Conservation (phyloP, 179 eudicot species). For the Patellifolia procumbens region DNA sequence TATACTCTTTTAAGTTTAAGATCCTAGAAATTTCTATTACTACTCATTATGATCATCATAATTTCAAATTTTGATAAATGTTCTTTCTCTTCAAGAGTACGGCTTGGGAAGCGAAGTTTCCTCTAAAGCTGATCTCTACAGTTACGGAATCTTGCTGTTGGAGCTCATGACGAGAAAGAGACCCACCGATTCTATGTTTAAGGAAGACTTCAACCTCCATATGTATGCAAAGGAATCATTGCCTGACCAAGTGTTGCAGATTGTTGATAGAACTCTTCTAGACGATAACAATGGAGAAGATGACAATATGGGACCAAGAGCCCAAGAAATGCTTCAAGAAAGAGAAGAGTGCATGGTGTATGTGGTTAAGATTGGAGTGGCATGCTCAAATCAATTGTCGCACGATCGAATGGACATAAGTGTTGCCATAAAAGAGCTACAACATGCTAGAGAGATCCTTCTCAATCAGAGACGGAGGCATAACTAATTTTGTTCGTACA, state of each 20-base stretch:
- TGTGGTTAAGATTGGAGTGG: conserved; percentile 19
- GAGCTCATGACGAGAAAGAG: conserved; percentile 30
- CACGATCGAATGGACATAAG: conserved; percentile 8
- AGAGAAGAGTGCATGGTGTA: conserved; percentile 2
- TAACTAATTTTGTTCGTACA: neutral
- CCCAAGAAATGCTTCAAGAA: neutral
- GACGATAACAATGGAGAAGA: neutral
- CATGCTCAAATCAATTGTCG: conserved; percentile 23
- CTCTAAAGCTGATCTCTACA: conserved; percentile 12
- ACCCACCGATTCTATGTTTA: conserved; percentile 18
- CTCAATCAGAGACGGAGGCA: neutral
- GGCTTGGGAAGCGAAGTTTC: conserved; percentile 22
- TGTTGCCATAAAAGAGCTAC: conserved; percentile 10
- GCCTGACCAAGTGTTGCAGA: conserved; percentile 5
- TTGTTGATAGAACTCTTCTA: conserved; percentile 1
- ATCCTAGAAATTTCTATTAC: too few species aligned
- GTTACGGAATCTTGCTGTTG: conserved; percentile 20
- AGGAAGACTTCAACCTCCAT: conserved; percentile 22
- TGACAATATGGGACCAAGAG: neutral
- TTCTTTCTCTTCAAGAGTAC: conserved; percentile 7
- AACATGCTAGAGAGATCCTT: conserved; percentile 10
- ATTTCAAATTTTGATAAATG: neutral
- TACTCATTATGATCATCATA: too few species aligned
- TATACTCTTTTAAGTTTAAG: too few species aligned
- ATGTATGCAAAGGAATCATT: conserved; percentile 11